These are phyloP conservation scores for Albophoma yamanashiensis DNA, from an alignment of 2,329 filamentous ascomycete species.

Conservation along the genomic window DNA sequence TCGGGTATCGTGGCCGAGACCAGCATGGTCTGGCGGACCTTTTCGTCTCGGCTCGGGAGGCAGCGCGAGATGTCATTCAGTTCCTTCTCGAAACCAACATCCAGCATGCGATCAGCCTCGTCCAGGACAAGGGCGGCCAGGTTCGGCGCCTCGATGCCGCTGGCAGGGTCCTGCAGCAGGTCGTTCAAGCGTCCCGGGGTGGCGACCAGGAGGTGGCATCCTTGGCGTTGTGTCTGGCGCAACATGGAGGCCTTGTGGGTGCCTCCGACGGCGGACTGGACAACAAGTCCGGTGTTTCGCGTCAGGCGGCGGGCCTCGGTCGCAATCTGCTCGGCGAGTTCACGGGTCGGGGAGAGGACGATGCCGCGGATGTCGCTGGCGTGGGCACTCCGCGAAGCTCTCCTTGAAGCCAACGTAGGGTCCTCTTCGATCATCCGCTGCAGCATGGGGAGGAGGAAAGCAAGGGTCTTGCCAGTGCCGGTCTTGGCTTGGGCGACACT, in stretches of 20 bases:
- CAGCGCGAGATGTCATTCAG: slow-evolving; percentile 48
- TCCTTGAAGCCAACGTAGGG: slow-evolving; percentile 43
- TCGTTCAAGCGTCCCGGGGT: slow-evolving; percentile 85
- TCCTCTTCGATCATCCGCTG: slow-evolving; percentile 64
- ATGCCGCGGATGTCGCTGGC: slow-evolving; percentile 56
- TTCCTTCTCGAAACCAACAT: slow-evolving; percentile 72
- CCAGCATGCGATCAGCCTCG: slow-evolving; percentile 96
- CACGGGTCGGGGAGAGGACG: slow-evolving; percentile 68
- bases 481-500: slow-evolving; percentile 92
- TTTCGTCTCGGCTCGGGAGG: slow-evolving; percentile 52
- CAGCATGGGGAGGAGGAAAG: slow-evolving; percentile 78
- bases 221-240: slow-evolving; percentile 54
- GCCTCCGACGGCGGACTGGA: slow-evolving; percentile 80
- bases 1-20: slow-evolving; percentile 89
- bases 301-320: slow-evolving; percentile 65
- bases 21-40: slow-evolving; percentile 79
- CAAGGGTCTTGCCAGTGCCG: slow-evolving; percentile 92
- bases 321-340: slow-evolving; percentile 72
- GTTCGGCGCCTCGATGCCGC: slow-evolving; percentile 60
- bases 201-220: slow-evolving; percentile 82
- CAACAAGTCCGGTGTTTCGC: slow-evolving; percentile 51
- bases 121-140: slow-evolving; percentile 91
- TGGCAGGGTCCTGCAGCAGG: slow-evolving; percentile 55
- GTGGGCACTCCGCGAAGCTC: slow-evolving; percentile 22
- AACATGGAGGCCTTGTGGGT: slow-evolving; percentile 67